A percentile compares a stretch with the other conserved stretches of the same genome.
phyloP scores from a whole-genome alignment of 257 asterid species.

The Vinca minor region DNA sequence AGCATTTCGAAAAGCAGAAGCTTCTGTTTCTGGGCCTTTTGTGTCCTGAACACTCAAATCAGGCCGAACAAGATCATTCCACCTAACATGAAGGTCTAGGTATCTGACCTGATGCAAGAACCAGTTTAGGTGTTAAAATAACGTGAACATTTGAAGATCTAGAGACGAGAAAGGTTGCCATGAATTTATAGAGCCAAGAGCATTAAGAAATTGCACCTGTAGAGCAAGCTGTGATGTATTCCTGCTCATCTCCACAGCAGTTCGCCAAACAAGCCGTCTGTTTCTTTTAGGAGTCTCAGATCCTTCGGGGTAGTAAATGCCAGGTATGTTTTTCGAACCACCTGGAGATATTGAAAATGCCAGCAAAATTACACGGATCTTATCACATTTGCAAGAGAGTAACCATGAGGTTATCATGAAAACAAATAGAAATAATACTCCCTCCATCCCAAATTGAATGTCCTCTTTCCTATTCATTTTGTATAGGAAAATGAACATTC shows the following conservation, averaged over 20 bases:
- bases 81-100: constrained; percentile 64
- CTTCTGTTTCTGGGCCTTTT: constrained; percentile 63
- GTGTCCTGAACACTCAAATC: constrained; percentile 50
- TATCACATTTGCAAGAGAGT: background rate
- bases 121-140: background rate
- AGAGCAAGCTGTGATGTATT: constrained; percentile 68
- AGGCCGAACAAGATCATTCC: constrained; percentile 70
- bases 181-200: constrained; percentile 5
- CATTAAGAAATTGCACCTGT: constrained; percentile 42
- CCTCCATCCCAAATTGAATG: too few species aligned
- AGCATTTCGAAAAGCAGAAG: constrained; percentile 79
- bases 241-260: constrained; percentile 73
- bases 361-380: constrained; percentile 4
- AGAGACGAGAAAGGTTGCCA: constrained; percentile 11
- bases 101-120: constrained; percentile 57
- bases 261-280: constrained; percentile 69
- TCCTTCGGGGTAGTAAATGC: constrained; percentile 52
- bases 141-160: background rate
- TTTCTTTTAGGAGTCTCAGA: constrained; percentile 49
- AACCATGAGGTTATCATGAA: background rate
- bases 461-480: too few species aligned
- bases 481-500: too few species aligned
- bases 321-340: constrained; percentile 51
- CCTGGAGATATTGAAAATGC: constrained; percentile 37
- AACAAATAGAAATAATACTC: constrained; percentile 6